phyloP scores from a whole-genome alignment of 2,329 filamentous ascomycete species.

The Fusarium sp. region DNA sequence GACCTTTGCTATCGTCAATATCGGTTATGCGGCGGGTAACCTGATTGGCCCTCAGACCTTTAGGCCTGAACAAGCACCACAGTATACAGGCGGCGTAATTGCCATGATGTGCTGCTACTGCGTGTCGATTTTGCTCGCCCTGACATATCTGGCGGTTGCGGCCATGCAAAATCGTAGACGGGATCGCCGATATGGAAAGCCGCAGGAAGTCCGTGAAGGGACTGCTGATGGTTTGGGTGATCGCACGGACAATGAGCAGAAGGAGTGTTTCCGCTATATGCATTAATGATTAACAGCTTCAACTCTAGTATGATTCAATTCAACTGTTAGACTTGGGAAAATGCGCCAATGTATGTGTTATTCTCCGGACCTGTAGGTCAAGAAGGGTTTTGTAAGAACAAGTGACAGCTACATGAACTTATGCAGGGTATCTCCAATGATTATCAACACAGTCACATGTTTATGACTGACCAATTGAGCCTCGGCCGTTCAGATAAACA shows the following conservation, averaged over 20 bases:
- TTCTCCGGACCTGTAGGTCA: too few species aligned
- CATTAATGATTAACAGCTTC: conserved; percentile 2
- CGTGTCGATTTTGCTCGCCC: background rate
- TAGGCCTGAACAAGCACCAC: conserved; percentile 51
- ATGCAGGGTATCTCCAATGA: too few species aligned
- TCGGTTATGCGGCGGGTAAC: conserved; percentile 59
- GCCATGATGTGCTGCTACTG: conserved; percentile 18
- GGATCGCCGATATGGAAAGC: conserved; percentile 34
- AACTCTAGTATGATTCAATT: too few species aligned
- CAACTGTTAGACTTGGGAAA: too few species aligned
- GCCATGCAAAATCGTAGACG: conserved; percentile 18
- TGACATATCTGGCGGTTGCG: conserved; percentile 6
- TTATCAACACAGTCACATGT: too few species aligned
- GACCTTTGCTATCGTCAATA: conserved; percentile 60
- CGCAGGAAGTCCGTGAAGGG: conserved; percentile 20
- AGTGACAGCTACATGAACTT: too few species aligned
- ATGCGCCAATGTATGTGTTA: too few species aligned
- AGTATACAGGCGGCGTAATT: conserved; percentile 42
- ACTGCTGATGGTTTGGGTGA: conserved; percentile 30
- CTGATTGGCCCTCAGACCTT: conserved; percentile 58
- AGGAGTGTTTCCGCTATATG: conserved; percentile 33
- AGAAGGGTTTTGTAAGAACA: too few species aligned
- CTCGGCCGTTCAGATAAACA: too few species aligned
- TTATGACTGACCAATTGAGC: too few species aligned
- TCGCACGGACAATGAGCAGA: conserved; percentile 34